Base-by-base conservation (phyloP, 208 protist species). In the Leishmania amazonensis region DNA sequence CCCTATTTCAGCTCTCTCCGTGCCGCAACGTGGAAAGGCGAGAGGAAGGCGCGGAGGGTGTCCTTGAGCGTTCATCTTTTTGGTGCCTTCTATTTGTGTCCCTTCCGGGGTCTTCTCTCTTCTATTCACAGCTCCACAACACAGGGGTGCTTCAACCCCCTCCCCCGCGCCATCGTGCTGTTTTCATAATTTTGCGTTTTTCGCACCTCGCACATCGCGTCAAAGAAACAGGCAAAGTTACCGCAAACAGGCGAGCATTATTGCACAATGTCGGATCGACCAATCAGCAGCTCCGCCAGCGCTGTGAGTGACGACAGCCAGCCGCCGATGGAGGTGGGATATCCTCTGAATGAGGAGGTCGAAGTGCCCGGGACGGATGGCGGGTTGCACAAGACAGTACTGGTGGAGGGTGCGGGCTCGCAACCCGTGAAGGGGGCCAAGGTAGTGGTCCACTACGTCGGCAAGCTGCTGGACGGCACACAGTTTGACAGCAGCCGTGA, bases 401-500 rank as follows among this genome's bases (percentile, higher is more conserved):
- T 97, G 24, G 90, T 95, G 42, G 89, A 93, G 57, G 94, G 94
- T 73, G 94, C 81, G 5, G 94, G 94, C 8, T 80, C 86, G 60
- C 87, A 79, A 28, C 94, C 94, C 1, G 86, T 91, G 78, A 94
- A 95, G 47, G 94, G 92, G 64, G 89, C 94, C 35, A 94, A 96
- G 80, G 96, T 96, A 74, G 93, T 77, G 15, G 96, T 98, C 77
- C 95, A 98, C 90, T 98, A 98, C 86, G 89, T 95, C 60, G 96
- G 96, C 76, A 97, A 85, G 19, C 86, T 98, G 31, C 54, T 81
- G 75, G 91, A 97, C 64, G 96, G 96, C 38, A 96, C 89, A 24
- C 80, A 92, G 84, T 98, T 98, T 76, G 96, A 98, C 92, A 96
- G 90, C 85, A 97, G 91, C 80, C 87, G 89, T n/a, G 92, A 97